These are phyloP conservation scores for Zymoseptoria tritici DNA, from an alignment of 2,329 filamentous ascomycete species.

Conservation along the genomic window DNA sequence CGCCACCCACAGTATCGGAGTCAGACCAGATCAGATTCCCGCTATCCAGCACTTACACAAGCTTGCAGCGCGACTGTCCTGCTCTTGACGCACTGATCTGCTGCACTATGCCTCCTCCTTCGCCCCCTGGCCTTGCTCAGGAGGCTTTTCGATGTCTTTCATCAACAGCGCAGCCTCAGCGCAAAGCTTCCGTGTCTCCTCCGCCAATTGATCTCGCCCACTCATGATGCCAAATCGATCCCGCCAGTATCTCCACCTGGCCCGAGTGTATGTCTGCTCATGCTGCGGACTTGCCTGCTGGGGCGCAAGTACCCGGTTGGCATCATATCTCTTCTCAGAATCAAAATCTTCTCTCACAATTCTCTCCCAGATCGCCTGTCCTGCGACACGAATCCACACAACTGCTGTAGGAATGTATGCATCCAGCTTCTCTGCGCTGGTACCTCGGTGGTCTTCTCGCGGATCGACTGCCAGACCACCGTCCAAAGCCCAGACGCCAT, in stretches of 20 bases:
- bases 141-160: not conserved
- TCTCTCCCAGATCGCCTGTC: not conserved
- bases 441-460: not conserved
- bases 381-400: not conserved
- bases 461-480: slow-evolving; percentile 22
- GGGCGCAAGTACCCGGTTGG: not conserved
- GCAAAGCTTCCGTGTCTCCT: not conserved
- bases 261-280: not conserved
- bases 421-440: not conserved
- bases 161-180: not conserved
- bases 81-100: not conserved
- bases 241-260: not conserved
- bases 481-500: slow-evolving; percentile 27
- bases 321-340: not conserved
- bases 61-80: not conserved
- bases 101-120: not conserved
- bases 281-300: not conserved
- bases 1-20: not conserved
- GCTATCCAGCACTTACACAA: not conserved
- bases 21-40: not conserved
- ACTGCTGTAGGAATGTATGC: not conserved
- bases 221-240: not conserved
- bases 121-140: not conserved
- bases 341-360: not conserved
- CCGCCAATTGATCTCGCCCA: not conserved